Percentiles rank a stretch among this genome's conserved stretches.
Conservation (phyloP, 257 asterid genomes). For the Rhazya stricta region DNA sequence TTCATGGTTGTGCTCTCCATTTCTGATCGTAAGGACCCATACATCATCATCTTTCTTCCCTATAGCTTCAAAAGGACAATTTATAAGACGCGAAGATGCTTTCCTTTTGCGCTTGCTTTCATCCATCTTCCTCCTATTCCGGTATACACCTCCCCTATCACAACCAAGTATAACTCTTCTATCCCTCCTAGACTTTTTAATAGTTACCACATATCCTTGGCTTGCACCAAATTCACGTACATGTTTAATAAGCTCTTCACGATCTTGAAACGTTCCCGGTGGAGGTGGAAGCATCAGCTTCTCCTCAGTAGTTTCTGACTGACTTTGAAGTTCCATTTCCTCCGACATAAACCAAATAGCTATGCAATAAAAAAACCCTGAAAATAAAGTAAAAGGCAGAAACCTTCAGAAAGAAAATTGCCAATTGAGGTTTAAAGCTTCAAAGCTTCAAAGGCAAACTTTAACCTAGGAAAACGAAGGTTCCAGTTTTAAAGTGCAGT, state of each 20-base stretch:
- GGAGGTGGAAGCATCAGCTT: constrained; percentile 42
- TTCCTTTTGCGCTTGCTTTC: constrained; percentile 45
- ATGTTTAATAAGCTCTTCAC: constrained; percentile 38
- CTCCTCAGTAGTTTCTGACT: constrained; percentile 23
- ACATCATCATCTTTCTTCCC: constrained; percentile 47
- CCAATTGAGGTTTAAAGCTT: background rate
- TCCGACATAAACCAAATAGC: constrained; percentile 11
- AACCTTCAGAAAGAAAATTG: background rate
- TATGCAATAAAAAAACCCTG: constrained; percentile 1
- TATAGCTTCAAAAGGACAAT: constrained; percentile 47
- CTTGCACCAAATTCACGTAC: constrained; percentile 44
- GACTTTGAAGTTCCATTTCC: constrained; percentile 32
- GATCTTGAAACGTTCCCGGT: constrained; percentile 42
- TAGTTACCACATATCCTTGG: constrained; percentile 48
- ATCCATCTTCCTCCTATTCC: constrained; percentile 36
- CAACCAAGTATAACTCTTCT: constrained; percentile 52
- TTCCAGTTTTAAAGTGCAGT: background rate
- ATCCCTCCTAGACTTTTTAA: constrained; percentile 42
- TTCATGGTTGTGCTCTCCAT: constrained; percentile 48
- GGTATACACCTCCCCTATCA: constrained; percentile 47
- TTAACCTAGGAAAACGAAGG: background rate
- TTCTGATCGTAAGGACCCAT: constrained; percentile 40
- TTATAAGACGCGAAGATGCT: constrained; percentile 42
- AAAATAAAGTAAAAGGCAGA: background rate
- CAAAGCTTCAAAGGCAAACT: background rate